Evolutionary conservation across 768 basidiomycete genomes (phyloP).

Genomic region (Russula sp.): DNA sequence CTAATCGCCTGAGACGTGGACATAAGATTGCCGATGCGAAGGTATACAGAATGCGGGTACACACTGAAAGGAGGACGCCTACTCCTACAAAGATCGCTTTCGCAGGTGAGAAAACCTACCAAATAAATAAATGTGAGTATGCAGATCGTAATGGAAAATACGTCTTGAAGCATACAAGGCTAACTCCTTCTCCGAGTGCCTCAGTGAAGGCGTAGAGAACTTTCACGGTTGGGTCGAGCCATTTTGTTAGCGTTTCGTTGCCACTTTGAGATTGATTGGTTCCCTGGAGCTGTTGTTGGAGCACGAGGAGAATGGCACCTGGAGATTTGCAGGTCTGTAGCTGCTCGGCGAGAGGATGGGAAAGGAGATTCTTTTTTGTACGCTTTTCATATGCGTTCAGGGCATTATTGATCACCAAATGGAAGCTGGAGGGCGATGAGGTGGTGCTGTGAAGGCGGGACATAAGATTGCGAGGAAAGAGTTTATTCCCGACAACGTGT

Average conservation of each 20-base stretch:
- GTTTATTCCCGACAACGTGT: no score
- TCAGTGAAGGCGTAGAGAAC: not conserved
- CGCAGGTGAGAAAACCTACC: not conserved
- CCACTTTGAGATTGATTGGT: not conserved
- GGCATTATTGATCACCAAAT: not conserved
- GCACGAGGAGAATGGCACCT: not conserved
- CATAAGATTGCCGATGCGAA: not conserved
- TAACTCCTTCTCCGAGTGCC: not conserved
- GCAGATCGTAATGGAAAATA: no score
- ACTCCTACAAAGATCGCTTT: not conserved
- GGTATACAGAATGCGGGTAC: not conserved
- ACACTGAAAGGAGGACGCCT: constrained; percentile 3
- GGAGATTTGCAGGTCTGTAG: constrained; percentile 4
- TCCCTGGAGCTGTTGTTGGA: not conserved
- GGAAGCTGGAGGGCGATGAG: not conserved
- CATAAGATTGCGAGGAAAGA: constrained; percentile 46
- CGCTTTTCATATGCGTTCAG: not conserved
- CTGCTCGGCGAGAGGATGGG: not conserved
- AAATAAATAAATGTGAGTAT: not conserved
- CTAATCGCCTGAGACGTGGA: not conserved
- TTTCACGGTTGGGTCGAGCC: not conserved
- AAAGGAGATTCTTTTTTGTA: not conserved
- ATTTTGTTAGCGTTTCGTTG: not conserved
- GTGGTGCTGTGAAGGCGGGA: not conserved
- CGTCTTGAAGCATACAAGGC: not conserved